These are phyloP conservation scores for Yamadazyma conglobata DNA, from an alignment of 1,139 yeast species.

Conservation along the genomic window DNA sequence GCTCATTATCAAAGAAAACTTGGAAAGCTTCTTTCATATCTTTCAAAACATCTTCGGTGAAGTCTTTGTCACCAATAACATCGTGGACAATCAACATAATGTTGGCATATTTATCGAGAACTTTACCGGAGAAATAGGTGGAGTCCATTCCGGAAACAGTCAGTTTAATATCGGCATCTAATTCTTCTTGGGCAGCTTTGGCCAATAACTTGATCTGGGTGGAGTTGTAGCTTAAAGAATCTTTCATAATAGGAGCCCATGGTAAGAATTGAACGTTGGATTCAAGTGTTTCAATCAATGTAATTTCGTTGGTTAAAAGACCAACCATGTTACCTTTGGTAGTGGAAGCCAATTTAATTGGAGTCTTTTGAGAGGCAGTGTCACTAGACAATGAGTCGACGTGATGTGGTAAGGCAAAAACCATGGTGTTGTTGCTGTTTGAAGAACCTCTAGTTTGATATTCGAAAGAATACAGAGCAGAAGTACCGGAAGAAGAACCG, in stretches of 20 bases:
- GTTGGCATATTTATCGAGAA: slow-evolving; percentile 73
- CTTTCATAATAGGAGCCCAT: slow-evolving; percentile 37
- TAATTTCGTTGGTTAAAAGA: slow-evolving; percentile 47
- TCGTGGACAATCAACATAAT: slow-evolving; percentile 62
- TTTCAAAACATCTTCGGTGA: slow-evolving; percentile 45
- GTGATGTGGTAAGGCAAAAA: slow-evolving; percentile 76
- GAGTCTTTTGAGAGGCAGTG: slow-evolving; percentile 39
- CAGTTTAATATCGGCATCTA: slow-evolving; percentile 51
- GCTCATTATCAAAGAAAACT: slow-evolving; percentile 47
- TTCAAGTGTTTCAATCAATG: slow-evolving; percentile 49
- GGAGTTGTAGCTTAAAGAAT: slow-evolving; percentile 41
- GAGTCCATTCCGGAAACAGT: slow-evolving; percentile 49
- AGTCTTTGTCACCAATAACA: slow-evolving; percentile 51
- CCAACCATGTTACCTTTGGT: slow-evolving; percentile 70
- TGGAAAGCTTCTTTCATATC: slow-evolving; percentile 53
- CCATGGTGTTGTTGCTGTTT: slow-evolving; percentile 46
- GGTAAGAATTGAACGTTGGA: slow-evolving; percentile 58
- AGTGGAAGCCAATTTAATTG: slow-evolving; percentile 50
- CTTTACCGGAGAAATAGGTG: slow-evolving; percentile 67
- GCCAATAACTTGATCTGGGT: slow-evolving; percentile 54
- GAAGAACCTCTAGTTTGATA: slow-evolving; percentile 56
- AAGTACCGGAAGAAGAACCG: slow-evolving; percentile 27
- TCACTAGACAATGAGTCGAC: slow-evolving; percentile 44
- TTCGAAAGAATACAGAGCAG: slow-evolving; percentile 50
- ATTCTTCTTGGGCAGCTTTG: slow-evolving; percentile 52